Conservation (phyloP, 139 green algal species). For the Coelastrella sp. region DNA sequence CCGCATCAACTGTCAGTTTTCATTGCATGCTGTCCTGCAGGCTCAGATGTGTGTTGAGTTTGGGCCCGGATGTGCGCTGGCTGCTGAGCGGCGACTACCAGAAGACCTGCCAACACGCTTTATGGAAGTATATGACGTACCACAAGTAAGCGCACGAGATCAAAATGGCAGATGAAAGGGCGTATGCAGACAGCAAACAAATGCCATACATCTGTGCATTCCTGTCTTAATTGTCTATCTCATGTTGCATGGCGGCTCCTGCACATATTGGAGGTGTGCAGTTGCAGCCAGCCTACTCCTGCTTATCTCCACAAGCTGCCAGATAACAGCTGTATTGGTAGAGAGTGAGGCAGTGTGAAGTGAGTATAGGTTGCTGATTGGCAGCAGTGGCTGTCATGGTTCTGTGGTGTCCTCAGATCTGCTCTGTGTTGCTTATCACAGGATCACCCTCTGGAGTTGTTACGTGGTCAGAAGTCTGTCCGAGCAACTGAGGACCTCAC, state of each 20-base stretch:
- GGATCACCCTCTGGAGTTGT: conserved; percentile 12
- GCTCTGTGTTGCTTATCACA: neutral
- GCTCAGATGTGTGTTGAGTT: neutral
- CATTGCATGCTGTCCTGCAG: neutral
- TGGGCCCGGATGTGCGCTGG: neutral
- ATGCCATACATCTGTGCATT: too few relatives aligned
- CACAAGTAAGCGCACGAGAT: too few relatives aligned
- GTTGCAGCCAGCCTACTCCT: too few relatives aligned
- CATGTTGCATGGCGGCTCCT: too few relatives aligned
- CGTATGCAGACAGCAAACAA: too few relatives aligned
- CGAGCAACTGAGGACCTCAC: neutral
- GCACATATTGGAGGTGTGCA: too few relatives aligned
- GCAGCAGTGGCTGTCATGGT: neutral
- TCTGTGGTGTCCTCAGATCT: neutral
- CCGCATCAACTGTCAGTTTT: too few relatives aligned
- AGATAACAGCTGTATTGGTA: neutral
- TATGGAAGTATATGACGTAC: neutral
- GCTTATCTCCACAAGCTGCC: too few relatives aligned
- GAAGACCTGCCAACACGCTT: neutral
- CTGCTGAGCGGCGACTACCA: neutral
- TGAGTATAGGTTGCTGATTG: too few relatives aligned
- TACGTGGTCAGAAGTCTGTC: conserved; percentile 19
- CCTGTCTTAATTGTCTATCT: too few relatives aligned
- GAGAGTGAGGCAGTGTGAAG: neutral
- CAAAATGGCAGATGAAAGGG: too few relatives aligned